Conservation (phyloP, 306 rosid species). For the Senna tora region DNA sequence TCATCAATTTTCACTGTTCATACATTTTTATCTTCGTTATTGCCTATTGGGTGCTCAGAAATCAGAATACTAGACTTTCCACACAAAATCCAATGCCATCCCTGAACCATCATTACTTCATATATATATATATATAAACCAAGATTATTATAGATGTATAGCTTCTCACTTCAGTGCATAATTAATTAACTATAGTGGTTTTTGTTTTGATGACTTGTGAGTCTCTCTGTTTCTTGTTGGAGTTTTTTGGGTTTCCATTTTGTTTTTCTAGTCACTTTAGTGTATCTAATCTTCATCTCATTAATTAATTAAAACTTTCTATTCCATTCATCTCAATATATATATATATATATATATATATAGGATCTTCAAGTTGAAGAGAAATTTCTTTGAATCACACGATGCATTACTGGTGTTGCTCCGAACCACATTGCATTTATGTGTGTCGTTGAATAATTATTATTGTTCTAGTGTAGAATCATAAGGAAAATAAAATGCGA, state of each 20-base stretch:
- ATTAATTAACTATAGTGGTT: background rate
- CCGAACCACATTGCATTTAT: background rate
- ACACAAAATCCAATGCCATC: constrained; percentile 23
- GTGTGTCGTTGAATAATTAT: background rate
- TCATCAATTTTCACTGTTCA: constrained; percentile 44
- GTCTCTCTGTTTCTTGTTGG: background rate
- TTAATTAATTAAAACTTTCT: background rate
- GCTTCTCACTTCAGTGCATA: constrained; percentile 5
- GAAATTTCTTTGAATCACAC: background rate
- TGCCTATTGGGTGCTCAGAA: constrained; percentile 35
- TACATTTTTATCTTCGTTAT: constrained; percentile 38
- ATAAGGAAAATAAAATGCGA: background rate
- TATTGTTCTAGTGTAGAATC: background rate
- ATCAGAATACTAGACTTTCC: constrained; percentile 32
- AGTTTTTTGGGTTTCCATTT: background rate
- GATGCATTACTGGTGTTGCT: background rate
- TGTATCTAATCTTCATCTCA: background rate
- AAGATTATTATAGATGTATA: constrained; percentile 29
- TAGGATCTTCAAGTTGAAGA: background rate
- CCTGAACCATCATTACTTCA: constrained; percentile 4
- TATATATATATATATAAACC: constrained; percentile 17
- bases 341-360: too few species aligned
- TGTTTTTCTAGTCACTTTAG: background rate
- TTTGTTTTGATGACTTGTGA: background rate
- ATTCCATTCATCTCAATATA: background rate